Base-by-base conservation (phyloP, 2,329 filamentous ascomycete species). In the Aspergillus pseudotamarii region DNA sequence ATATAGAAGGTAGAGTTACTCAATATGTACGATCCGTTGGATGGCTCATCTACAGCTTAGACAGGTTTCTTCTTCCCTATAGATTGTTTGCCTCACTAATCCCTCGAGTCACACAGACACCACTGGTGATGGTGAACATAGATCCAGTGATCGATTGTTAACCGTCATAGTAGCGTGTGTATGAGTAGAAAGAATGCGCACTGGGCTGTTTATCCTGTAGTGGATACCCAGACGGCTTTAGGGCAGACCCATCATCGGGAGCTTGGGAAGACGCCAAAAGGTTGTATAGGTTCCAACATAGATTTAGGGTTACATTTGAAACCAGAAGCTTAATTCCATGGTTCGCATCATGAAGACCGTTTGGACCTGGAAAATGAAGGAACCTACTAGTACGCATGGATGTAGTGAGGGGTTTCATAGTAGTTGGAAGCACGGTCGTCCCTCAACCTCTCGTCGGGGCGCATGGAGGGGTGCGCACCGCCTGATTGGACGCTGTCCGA, bases 381-480 rank as follows among this genome's bases (percentile, higher is more conserved):
- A 41, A 34, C 26, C 4, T 26, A n/a, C n/a, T n/a, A n/a, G n/a
- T n/a, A 26, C 30, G 11, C 10, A 34, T n/a, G 19, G 41, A 43
- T 23, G n/a, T 46, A 23, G 30, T n/a, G 30, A 32, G 28, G 51
- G 51, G 51, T 36, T 54, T 55, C 10, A 46, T 64, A 56, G 30
- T 64, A 57, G 38, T 41, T 41, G 16, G 60, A 65, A 59, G 55
- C 63, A 60, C 64, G 62, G 65, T 45, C 16, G 28, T 51, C 28
- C 48, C 16, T 32, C 48, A 63, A 60, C 76, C 74, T 77, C 71
- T 77, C 73, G 58, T 73, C 70, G 50, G 69, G 65, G 71, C 64
- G 68, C 75, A 76, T 78, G 76, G 76, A 77, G 76, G 76, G 74
- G 73, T 69, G 64, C 66, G 63, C 64, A 58, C 32, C 34, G 62